Conservation (phyloP, 1,284 basidiomycete genomes). For the Lentinula novae-zelandiae region DNA sequence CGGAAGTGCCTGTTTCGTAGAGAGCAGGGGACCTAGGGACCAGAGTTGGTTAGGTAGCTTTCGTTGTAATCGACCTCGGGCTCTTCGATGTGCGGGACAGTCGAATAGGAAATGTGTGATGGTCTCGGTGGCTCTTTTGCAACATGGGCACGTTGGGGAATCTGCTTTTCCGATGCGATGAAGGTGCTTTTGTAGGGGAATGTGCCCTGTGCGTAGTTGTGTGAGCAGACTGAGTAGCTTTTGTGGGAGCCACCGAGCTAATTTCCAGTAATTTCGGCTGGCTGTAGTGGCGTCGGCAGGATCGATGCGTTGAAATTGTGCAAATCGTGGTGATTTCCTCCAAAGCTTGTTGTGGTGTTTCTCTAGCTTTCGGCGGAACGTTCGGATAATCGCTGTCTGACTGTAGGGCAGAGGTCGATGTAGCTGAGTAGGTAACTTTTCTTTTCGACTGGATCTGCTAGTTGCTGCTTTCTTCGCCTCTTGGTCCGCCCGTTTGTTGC, state of each 20-base stretch:
- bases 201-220: no score
- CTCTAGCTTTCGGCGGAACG: not conserved
- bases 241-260: not conserved
- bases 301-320: not conserved
- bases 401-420: not conserved
- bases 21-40: no score
- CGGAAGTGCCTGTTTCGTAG: no score
- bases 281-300: not conserved
- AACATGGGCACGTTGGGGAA: no score
- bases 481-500: conserved; percentile 7
- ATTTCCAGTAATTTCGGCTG: not conserved
- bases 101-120: no score
- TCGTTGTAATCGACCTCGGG: no score
- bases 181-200: no score
- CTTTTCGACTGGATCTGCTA: not conserved
- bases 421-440: not conserved
- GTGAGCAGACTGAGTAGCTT: no score
- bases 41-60: no score
- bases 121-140: no score
- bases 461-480: not conserved
- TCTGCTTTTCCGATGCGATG: no score
- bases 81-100: no score
- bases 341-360: not conserved
- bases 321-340: not conserved
- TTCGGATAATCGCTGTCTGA: not conserved